These are phyloP conservation scores for Vigna nakashimae DNA, from an alignment of 306 rosid genomes.

Conservation along the genomic window DNA sequence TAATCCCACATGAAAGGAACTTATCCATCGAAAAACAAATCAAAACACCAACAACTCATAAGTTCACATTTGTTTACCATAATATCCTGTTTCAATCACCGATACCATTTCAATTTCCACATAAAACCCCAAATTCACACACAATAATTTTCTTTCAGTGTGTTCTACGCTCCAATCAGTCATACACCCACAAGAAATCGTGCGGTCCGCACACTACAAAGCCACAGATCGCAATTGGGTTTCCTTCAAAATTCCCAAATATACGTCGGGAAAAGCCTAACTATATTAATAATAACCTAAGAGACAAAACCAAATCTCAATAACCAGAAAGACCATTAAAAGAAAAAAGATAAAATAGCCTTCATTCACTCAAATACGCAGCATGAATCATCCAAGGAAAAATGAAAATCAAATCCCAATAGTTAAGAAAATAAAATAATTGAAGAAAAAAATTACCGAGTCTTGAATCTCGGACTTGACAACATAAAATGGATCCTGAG, in stretches of 20 bases:
- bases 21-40: slow-evolving; percentile 27
- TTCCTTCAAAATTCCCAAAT: slow-evolving; percentile 22
- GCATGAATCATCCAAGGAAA: not conserved
- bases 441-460: slow-evolving; percentile 60
- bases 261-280: slow-evolving; percentile 23
- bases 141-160: not conserved
- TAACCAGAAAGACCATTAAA: not conserved
- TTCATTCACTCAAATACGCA: slow-evolving; percentile 1
- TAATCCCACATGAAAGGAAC: not conserved
- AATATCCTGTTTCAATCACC: slow-evolving; percentile 3
- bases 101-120: slow-evolving; percentile 9
- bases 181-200: not conserved
- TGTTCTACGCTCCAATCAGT: not conserved
- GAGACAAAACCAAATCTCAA: slow-evolving; percentile 22
- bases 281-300: slow-evolving; percentile 28
- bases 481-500: slow-evolving; percentile 97
- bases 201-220: slow-evolving; percentile 1
- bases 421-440: not conserved
- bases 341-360: not conserved
- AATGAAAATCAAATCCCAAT: not conserved
- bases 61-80: slow-evolving; percentile 7
- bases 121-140: slow-evolving; percentile 19
- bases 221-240: slow-evolving; percentile 25
- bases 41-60: slow-evolving; percentile 22
- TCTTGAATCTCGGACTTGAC: slow-evolving; percentile 96